Evolutionary conservation across 306 rosid species (phyloP).

Genomic region (Medicago lupulina): DNA sequence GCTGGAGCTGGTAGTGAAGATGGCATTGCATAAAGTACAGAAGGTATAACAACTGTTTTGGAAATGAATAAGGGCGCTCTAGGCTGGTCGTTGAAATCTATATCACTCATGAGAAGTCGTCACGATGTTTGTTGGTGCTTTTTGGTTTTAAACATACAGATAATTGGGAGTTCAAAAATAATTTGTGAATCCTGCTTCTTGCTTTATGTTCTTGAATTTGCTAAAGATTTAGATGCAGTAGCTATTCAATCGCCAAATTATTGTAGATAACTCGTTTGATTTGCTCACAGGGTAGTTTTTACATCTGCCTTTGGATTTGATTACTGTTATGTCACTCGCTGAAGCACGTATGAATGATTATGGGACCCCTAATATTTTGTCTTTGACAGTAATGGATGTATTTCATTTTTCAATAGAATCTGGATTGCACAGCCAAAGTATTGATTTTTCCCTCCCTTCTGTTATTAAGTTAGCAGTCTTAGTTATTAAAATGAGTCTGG

Average conservation of each 20-base stretch:
- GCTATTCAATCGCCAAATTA: background rate
- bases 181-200: background rate
- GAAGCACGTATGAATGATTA: background rate
- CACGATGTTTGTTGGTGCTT: background rate
- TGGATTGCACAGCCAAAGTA: background rate
- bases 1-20: background rate
- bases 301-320: background rate
- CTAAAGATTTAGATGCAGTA: background rate
- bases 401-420: background rate
- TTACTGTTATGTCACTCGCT: background rate
- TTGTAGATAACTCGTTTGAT: constrained; percentile 14
- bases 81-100: constrained; percentile 10
- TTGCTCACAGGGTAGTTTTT: background rate
- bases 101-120: background rate
- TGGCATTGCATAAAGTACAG: background rate
- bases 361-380: background rate
- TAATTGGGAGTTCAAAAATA: background rate
- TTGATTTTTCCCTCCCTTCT: background rate
- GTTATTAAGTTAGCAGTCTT: background rate
- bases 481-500: background rate
- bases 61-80: background rate
- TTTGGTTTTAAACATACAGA: background rate
- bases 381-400: background rate
- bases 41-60: background rate
- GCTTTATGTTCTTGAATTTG: background rate